Base-by-base conservation (phyloP, 1,139 yeast species). In the Yamadazyma oceani region DNA sequence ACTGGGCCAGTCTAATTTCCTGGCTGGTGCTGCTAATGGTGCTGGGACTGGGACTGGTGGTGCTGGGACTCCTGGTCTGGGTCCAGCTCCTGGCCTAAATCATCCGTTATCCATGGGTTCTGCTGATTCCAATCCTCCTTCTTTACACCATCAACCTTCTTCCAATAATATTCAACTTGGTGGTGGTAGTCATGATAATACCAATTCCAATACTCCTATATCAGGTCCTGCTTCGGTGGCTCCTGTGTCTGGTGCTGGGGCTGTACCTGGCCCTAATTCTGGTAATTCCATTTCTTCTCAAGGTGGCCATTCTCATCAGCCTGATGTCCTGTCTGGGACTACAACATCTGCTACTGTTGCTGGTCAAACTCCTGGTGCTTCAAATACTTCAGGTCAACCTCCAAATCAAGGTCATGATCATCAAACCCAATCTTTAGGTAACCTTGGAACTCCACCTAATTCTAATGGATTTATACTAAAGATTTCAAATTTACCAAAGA, bases 401-500 rank as follows among this genome's bases (percentile, higher is more conserved):
- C 46, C 36, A 14, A 39, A 28, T 5, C 43, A 26, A 10, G 46
- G 31, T 12, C 40, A 35, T 2, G 42, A 34, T 32, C 44, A 39
- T 26, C 42, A 35, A 13, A 33, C 30, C 30, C 44, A 30, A 15
- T 35, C 31, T 16, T 28, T 19, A 15, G 21, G 21, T 5, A n/a
- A 7, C 9, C 30, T 31, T 24, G 23, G 24, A 12, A n/a, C 35
- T 12, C 17, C 15, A 12, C 22, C 37, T 5, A 27, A 22, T 27
- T 25, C 28, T 4, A 32, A 17, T 7, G 39, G 35, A 3, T 38
- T 26, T 23, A 26, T 37, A 16, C 32, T 43, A 34, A 72, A 66
- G 40, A 58, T 83, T 30, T 69, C 68, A 42, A 83, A 84, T 53
- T 60, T 88, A 16, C 97, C 97, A 2, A 56, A 69, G 8, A 95